Evolutionary conservation across 2,329 filamentous ascomycete species (phyloP).

Genomic region (Cryphonectria nitschkei): DNA sequence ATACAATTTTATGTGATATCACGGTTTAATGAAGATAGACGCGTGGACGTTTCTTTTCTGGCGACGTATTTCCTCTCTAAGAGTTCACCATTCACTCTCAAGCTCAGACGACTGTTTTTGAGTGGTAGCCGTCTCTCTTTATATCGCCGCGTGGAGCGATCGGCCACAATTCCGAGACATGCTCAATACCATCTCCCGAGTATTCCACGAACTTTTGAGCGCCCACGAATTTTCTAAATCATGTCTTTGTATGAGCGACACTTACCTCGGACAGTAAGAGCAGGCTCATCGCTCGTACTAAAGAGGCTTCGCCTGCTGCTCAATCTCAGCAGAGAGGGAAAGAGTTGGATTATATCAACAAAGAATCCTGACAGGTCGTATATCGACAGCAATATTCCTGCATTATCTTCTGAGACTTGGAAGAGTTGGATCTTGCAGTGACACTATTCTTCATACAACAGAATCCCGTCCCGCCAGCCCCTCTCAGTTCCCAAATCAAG

Average conservation of each 20-base stretch:
- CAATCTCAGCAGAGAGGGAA: too few species aligned
- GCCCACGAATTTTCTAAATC: not conserved
- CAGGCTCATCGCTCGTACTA: too few species aligned
- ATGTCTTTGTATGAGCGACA: too few species aligned
- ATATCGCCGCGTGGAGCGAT: not conserved
- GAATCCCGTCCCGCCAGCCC: not conserved
- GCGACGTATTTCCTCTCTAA: not conserved
- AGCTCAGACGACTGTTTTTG: not conserved
- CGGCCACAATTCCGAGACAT: not conserved
- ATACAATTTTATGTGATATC: constrained; percentile 27
- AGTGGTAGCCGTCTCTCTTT: not conserved
- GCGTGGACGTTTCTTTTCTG: constrained; percentile 26
- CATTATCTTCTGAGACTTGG: not conserved
- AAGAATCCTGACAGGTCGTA: not conserved
- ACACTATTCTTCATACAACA: not conserved
- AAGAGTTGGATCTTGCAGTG: not conserved
- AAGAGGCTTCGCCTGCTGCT: too few species aligned
- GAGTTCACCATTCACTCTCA: not conserved
- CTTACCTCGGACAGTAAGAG: too few species aligned
- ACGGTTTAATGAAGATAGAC: constrained; percentile 31
- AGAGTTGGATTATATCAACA: not conserved
- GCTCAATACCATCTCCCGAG: not conserved
- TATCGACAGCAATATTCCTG: not conserved
- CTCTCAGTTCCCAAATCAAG: not conserved
- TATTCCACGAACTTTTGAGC: not conserved